Conservation (phyloP, 2,329 filamentous ascomycete species). For the Atkinsonella texensis region DNA sequence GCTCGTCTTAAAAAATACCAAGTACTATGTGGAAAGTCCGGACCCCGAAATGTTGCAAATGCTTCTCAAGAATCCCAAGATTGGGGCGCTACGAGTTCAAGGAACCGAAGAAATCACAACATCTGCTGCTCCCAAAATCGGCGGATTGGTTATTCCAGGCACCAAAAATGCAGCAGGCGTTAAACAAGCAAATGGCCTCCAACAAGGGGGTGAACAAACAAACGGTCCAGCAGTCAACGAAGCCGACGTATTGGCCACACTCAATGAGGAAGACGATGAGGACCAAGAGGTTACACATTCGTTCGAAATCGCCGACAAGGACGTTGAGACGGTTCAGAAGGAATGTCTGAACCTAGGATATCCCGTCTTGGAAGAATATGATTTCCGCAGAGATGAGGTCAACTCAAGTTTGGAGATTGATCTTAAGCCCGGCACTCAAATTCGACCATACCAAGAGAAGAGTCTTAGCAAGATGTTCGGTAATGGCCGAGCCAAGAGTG, state of each 20-base stretch:
- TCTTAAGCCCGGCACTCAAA: conserved; percentile 76
- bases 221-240: conserved; percentile 42
- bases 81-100: conserved; percentile 68
- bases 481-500: conserved; percentile 92
- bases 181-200: conserved; percentile 49
- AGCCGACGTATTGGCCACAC: conserved; percentile 57
- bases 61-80: conserved; percentile 73
- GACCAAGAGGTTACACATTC: conserved; percentile 83
- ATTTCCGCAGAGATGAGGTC: conserved; percentile 81
- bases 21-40: conserved; percentile 86
- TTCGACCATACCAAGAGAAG: conserved; percentile 93
- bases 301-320: conserved; percentile 76
- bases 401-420: conserved; percentile 94
- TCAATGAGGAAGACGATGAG: conserved; percentile 79
- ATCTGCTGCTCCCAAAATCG: conserved; percentile 74
- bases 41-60: conserved; percentile 78
- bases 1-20: conserved; percentile 85
- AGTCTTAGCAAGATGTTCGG: conserved; percentile 99
- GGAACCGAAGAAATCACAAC: conserved; percentile 61
- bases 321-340: conserved; percentile 79
- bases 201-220: conserved; percentile 22
- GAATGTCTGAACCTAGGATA: conserved; percentile 77
- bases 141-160: conserved; percentile 80
- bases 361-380: conserved; percentile 91
- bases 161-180: conserved; percentile 87